Conservation (phyloP, 805 yeast species). For the Saccharomycopsis schoenii region DNA sequence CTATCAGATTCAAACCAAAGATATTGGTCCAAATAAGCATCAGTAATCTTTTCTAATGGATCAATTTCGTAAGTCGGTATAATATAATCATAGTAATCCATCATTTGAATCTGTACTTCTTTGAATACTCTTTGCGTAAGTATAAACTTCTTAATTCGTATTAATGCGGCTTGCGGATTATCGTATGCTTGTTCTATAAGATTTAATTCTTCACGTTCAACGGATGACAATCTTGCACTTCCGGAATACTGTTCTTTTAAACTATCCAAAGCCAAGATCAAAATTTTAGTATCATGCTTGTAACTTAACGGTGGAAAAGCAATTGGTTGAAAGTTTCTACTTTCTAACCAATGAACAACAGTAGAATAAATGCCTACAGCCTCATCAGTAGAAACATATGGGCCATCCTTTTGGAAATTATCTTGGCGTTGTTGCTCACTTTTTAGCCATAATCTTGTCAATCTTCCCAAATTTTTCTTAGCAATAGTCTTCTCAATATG, state of each 20-base stretch:
- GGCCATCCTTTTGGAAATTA: conserved; percentile 74
- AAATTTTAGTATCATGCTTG: conserved; percentile 84
- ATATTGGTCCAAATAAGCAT: conserved; percentile 91
- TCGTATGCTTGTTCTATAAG: conserved; percentile 94
- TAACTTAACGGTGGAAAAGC: conserved; percentile 90
- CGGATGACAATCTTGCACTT: conserved; percentile 67
- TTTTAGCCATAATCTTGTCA: conserved; percentile 87
- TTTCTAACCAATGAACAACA: conserved; percentile 86
- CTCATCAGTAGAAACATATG: conserved; percentile 74
- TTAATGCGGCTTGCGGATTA: conserved; percentile 87
- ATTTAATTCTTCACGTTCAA: conserved; percentile 87
- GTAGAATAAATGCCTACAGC: conserved; percentile 82
- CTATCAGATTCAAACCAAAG: conserved; percentile 93
- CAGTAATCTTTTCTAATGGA: conserved; percentile 90
- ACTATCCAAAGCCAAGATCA: conserved; percentile 82
- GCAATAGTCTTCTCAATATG: conserved; percentile 92
- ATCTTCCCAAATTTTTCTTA: conserved; percentile 82
- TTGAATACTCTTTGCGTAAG: conserved; percentile 87
- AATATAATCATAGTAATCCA: conserved; percentile 78
- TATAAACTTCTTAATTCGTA: conserved; percentile 70
- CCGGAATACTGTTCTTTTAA: conserved; percentile 73
- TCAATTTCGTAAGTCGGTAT: conserved; percentile 83
- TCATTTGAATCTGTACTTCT: conserved; percentile 79
- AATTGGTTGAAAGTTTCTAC: conserved; percentile 72
- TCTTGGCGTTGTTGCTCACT: conserved; percentile 86